These are phyloP conservation scores for Termitomyces sp. DNA, from an alignment of 768 basidiomycete genomes.

Conservation along the genomic window DNA sequence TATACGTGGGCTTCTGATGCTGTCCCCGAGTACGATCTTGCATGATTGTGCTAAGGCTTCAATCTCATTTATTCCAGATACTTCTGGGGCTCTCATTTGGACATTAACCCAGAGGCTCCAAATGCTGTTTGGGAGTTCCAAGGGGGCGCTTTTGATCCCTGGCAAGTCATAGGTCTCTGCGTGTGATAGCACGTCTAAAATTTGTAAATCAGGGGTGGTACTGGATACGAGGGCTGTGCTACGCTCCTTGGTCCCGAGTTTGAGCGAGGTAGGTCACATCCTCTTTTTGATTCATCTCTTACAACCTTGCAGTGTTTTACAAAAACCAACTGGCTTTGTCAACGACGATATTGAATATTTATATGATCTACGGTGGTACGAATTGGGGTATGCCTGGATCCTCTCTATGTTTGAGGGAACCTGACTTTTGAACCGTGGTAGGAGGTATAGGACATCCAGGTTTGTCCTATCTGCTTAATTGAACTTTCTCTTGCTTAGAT, in stretches of 20 bases:
- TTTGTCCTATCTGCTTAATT: conserved; percentile 3
- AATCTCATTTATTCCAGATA: conserved; percentile 16
- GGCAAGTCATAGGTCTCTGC: conserved; percentile 17
- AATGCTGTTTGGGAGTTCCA: conserved; percentile 41
- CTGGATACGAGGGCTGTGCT: conserved; percentile 27
- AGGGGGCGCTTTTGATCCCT: conserved; percentile 49
- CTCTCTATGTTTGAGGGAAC: neutral
- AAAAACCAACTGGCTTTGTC: conserved; percentile 42
- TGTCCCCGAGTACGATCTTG: conserved; percentile 29
- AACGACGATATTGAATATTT: conserved; percentile 41
- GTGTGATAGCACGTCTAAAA: neutral
- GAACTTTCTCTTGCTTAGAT: neutral
- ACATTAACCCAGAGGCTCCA: conserved; percentile 28
- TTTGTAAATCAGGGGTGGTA: conserved; percentile 29
- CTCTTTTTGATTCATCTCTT: neutral
- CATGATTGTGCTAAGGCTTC: neutral
- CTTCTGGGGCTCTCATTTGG: conserved; percentile 33
- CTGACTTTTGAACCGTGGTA: conserved; percentile 2
- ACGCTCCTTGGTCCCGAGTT: conserved; percentile 34
- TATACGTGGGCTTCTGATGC: conserved; percentile 36
- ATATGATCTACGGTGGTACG: conserved; percentile 48
- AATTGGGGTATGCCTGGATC: conserved; percentile 33
- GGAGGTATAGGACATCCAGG: conserved; percentile 32
- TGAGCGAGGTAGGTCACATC: conserved; percentile 29
- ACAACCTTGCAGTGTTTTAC: conserved; percentile 34